A percentile compares a stretch with the other conserved stretches of the same genome.
Evolutionary conservation across 1,284 basidiomycete species (phyloP).

Genomic region (Irpex lacteus): DNA sequence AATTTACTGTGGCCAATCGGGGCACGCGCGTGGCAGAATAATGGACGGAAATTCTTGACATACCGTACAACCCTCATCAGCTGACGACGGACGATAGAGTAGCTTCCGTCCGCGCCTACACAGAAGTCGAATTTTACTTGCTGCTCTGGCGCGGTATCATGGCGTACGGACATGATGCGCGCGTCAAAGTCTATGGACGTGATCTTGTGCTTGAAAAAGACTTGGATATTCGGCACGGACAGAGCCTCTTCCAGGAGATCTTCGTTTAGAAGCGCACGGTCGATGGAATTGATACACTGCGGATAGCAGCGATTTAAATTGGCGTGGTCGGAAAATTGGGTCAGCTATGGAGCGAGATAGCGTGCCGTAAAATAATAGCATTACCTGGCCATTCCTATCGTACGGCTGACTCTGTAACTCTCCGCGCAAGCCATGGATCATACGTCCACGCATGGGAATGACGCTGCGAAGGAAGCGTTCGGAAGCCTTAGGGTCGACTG

Average conservation of each 20-base stretch:
- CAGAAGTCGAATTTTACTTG: constrained; percentile 74
- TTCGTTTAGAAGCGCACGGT: constrained; percentile 85
- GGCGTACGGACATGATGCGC: constrained; percentile 48
- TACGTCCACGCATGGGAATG: constrained; percentile 93
- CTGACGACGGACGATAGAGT: constrained; percentile 82
- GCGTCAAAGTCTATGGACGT: constrained; percentile 72
- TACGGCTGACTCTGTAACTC: constrained; percentile 80
- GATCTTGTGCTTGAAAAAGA: constrained; percentile 84
- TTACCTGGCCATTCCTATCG: constrained; percentile 83
- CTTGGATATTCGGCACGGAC: constrained; percentile 58
- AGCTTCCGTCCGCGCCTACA: constrained; percentile 87
- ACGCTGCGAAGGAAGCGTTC: constrained; percentile 75
- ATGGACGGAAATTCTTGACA: constrained; percentile 33
- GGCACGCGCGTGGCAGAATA: constrained; percentile 11
- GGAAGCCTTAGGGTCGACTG: constrained; percentile 74
- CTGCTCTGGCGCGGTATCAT: constrained; percentile 39
- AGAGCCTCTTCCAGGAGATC: constrained; percentile 74
- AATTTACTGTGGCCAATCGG: constrained; percentile 5
- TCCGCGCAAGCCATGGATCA: constrained; percentile 85
- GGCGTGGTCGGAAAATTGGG: constrained; percentile 20
- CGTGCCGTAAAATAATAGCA: constrained; percentile 26
- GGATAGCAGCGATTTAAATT: constrained; percentile 17
- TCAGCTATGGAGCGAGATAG: constrained; percentile 19
- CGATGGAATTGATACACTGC: constrained; percentile 92
- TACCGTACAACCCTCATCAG: constrained; percentile 90